Evolutionary conservation across 306 rosid genomes (phyloP).

Genomic region (Corylus americana): DNA sequence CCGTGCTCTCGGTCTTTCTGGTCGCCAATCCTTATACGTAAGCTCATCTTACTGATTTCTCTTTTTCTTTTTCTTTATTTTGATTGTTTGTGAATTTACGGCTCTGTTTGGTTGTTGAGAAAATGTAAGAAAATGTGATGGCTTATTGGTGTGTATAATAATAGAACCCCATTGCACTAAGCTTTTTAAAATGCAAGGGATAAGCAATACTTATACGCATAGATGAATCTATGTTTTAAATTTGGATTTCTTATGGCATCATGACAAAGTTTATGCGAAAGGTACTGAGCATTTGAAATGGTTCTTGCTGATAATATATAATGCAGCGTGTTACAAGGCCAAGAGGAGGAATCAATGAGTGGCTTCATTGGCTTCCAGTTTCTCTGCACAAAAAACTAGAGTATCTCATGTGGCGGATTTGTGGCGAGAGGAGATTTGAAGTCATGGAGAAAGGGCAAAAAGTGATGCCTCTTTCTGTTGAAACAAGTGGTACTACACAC

Average conservation of each 20-base stretch:
- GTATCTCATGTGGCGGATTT: conserved; percentile 34
- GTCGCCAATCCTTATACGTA: conserved; percentile 58
- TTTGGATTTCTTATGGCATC: neutral
- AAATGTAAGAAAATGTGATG: conserved; percentile 11
- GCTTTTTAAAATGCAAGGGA: too few species aligned
- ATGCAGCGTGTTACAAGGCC: conserved; percentile 85
- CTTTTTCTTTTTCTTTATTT: neutral
- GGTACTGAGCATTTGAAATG: neutral
- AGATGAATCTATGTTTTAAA: neutral
- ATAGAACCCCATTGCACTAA: neutral
- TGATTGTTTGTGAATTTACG: neutral
- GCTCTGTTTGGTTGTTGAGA: conserved; percentile 7
- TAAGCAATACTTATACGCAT: neutral
- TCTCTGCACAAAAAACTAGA: conserved; percentile 61
- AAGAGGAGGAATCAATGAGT: conserved; percentile 70
- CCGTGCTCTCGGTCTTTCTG: conserved; percentile 81
- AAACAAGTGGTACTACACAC: conserved; percentile 45
- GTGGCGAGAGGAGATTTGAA: conserved; percentile 32
- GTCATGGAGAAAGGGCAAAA: conserved; percentile 14
- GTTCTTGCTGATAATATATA: neutral
- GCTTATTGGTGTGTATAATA: neutral
- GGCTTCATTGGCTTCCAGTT: conserved; percentile 92
- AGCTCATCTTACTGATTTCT: conserved; percentile 22
- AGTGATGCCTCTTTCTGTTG: conserved; percentile 28
- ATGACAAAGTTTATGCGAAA: neutral